Evolutionary conservation across 2,329 filamentous ascomycete species (phyloP).

Genomic region (Cryoendolithus antarcticus): DNA sequence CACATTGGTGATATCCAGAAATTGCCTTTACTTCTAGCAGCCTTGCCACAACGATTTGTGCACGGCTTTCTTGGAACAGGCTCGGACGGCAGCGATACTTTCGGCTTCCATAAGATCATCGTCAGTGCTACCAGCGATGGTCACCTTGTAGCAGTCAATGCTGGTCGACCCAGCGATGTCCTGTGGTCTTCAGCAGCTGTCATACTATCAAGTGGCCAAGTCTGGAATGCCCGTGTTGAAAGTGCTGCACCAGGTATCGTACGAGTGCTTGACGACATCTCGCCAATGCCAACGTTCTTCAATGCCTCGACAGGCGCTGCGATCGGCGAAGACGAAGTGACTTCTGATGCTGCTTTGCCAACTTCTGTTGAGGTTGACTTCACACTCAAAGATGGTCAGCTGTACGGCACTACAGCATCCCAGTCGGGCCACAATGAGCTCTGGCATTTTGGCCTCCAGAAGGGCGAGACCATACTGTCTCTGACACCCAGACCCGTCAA

Average conservation of each 20-base stretch:
- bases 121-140: slow-evolving; percentile 70
- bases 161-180: slow-evolving; percentile 59
- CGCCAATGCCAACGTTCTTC: slow-evolving; percentile 6
- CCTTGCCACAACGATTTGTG: slow-evolving; percentile 56
- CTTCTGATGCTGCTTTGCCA: slow-evolving; percentile 6
- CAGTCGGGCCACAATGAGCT: slow-evolving; percentile 8
- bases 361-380: slow-evolving; percentile 11
- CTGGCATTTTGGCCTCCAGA: slow-evolving; percentile 63
- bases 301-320: slow-evolving; percentile 21
- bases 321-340: slow-evolving; percentile 4
- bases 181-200: slow-evolving; percentile 62
- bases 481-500: slow-evolving; percentile 58
- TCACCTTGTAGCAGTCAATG: slow-evolving; percentile 67
- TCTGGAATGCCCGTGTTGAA: slow-evolving; percentile 43
- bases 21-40: slow-evolving; percentile 60
- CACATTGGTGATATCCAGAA: slow-evolving; percentile 67
- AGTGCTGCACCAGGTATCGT: slow-evolving; percentile 42
- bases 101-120: slow-evolving; percentile 80
- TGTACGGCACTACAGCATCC: slow-evolving; percentile 15
- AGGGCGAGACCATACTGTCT: slow-evolving; percentile 54
- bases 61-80: slow-evolving; percentile 32
- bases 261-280: slow-evolving; percentile 2
- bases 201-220: slow-evolving; percentile 37
- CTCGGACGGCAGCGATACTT: slow-evolving; percentile 49
- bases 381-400: slow-evolving; percentile 13